Percentiles rank a stretch among this genome's conserved stretches.
Conservation (phyloP, 2,329 filamentous ascomycete species). For the Pestalotiopsis sp. region DNA sequence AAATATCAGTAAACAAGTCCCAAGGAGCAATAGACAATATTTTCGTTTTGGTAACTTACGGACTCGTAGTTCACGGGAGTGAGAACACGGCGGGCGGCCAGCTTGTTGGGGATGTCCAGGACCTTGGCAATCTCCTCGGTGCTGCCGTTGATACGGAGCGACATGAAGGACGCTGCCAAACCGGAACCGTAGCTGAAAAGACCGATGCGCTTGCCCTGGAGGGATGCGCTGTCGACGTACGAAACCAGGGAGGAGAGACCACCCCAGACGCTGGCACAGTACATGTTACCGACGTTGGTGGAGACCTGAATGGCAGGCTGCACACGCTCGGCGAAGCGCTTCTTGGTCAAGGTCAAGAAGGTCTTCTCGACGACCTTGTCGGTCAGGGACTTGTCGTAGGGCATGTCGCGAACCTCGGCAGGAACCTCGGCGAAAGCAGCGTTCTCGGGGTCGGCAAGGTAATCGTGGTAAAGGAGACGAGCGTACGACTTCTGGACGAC, state of each 20-base stretch:
- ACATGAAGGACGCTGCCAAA: conserved; percentile 72
- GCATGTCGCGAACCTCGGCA: conserved; percentile 74
- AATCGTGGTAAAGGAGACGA: conserved; percentile 85
- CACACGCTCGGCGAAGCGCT: conserved; percentile 79
- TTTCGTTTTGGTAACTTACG: conserved; percentile 49
- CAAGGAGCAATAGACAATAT: background rate
- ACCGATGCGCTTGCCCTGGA: conserved; percentile 73
- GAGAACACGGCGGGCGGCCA: conserved; percentile 67
- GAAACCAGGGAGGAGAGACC: conserved; percentile 73
- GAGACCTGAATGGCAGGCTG: conserved; percentile 73
- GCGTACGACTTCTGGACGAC: conserved; percentile 84
- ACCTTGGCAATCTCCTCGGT: conserved; percentile 68
- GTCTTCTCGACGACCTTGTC: conserved; percentile 87
- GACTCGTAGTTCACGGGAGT: conserved; percentile 74
- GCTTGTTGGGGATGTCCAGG: conserved; percentile 69
- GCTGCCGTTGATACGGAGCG: conserved; percentile 72
- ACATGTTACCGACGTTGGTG: conserved; percentile 74
- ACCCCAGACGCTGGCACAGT: conserved; percentile 74
- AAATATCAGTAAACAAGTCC: background rate
- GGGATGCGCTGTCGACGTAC: conserved; percentile 62
- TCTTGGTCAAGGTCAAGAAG: conserved; percentile 83
- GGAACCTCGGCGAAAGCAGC: conserved; percentile 74
- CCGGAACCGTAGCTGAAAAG: conserved; percentile 82
- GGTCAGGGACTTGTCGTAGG: conserved; percentile 76
- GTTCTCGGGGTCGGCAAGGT: conserved; percentile 69